These are phyloP conservation scores for Trichoderma sp. DNA, from an alignment of 2,329 filamentous ascomycete genomes.

Conservation along the genomic window DNA sequence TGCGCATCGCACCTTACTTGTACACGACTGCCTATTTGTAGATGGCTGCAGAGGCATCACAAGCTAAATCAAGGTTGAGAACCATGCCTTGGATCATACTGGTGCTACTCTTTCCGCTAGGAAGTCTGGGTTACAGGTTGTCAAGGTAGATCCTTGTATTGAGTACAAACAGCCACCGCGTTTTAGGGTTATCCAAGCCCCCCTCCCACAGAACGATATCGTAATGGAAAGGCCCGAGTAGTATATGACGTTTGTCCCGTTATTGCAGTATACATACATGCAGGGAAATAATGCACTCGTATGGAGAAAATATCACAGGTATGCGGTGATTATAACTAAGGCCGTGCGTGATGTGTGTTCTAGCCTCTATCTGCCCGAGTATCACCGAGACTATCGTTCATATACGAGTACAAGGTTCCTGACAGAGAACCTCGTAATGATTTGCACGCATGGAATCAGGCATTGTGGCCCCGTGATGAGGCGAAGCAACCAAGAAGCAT, in stretches of 20 bases:
- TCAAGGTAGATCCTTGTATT: neutral
- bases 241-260: neutral
- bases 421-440: neutral
- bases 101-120: neutral
- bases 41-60: neutral
- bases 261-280: neutral
- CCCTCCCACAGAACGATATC: neutral
- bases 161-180: neutral
- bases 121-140: neutral
- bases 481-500: constrained; percentile 2
- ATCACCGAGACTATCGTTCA: neutral
- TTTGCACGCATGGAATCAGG: neutral
- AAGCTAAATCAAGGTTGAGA: neutral
- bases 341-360: neutral
- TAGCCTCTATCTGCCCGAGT: neutral
- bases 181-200: neutral
- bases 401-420: neutral
- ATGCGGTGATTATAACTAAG: neutral
- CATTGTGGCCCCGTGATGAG: neutral
- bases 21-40: neutral
- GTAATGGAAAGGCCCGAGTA: neutral
- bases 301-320: neutral
- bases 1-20: neutral
- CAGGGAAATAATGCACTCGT: neutral
- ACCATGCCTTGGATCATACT: neutral